A percentile compares a stretch with the other conserved stretches of the same genome.
phyloP scores from a whole-genome alignment of 768 basidiomycete genomes.

The Kwoniella mangroviensis region DNA sequence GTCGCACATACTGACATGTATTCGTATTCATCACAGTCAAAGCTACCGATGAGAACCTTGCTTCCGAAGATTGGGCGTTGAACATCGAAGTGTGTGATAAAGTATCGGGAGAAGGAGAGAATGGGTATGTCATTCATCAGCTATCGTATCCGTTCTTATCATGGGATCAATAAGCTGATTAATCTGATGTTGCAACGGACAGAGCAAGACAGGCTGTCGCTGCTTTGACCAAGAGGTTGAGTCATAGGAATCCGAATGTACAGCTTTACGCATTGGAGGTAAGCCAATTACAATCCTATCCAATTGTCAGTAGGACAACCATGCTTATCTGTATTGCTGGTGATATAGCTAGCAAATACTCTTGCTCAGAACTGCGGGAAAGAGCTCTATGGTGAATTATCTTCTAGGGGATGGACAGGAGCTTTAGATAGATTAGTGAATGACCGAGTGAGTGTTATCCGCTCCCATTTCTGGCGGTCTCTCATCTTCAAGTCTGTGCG shows the following conservation, averaged over 20 bases:
- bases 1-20: neutral
- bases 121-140: constrained; percentile 66
- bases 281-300: constrained; percentile 20
- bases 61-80: constrained; percentile 93
- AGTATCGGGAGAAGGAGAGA: constrained; percentile 83
- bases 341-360: constrained; percentile 71
- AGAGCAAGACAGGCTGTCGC: constrained; percentile 87
- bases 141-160: no score
- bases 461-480: neutral
- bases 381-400: constrained; percentile 80
- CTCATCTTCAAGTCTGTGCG: neutral
- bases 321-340: no score
- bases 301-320: no score
- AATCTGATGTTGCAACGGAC: no score
- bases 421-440: constrained; percentile 82
- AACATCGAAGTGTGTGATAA: constrained; percentile 95
- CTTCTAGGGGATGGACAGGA: constrained; percentile 86
- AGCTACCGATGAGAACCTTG: constrained; percentile 96
- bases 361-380: constrained; percentile 89
- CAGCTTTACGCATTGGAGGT: constrained; percentile 87
- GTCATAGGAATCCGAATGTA: constrained; percentile 94
- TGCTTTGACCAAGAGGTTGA: constrained; percentile 82
- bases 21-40: constrained; percentile 66
- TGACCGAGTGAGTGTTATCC: constrained; percentile 69
- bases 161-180: constrained; percentile 4